Evolutionary conservation across 768 basidiomycete species (phyloP).

Genomic region (Boletus huronensis): DNA sequence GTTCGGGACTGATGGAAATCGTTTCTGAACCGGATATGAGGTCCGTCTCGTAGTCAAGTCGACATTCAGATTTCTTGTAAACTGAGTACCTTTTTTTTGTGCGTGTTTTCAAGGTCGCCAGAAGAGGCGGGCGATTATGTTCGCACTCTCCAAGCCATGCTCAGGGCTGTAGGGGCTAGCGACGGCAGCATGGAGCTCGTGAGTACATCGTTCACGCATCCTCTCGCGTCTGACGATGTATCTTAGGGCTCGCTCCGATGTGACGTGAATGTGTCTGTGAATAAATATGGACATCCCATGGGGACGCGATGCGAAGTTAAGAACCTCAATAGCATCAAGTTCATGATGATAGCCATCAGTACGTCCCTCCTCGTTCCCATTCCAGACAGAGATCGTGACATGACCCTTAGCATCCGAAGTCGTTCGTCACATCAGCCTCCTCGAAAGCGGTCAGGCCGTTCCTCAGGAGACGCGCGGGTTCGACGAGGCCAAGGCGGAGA

Average conservation of each 20-base stretch:
- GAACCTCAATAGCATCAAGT: constrained; percentile 89
- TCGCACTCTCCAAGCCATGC: constrained; percentile 70
- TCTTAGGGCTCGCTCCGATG: constrained; percentile 86
- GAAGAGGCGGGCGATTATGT: constrained; percentile 92
- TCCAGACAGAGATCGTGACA: background rate
- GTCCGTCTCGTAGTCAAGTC: constrained; percentile 27
- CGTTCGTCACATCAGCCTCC: constrained; percentile 66
- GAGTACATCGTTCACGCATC: constrained; percentile 9
- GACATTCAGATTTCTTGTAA: background rate
- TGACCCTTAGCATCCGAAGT: constrained; percentile 67
- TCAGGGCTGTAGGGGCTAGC: constrained; percentile 82
- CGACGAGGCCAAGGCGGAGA: constrained; percentile 76
- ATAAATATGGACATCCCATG: constrained; percentile 54
- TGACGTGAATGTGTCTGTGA: constrained; percentile 94
- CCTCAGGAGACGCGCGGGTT: constrained; percentile 90
- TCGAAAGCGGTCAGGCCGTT: constrained; percentile 44
- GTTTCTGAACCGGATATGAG: constrained; percentile 91
- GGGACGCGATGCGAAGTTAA: constrained; percentile 95
- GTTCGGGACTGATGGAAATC: constrained; percentile 89
- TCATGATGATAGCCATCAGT: constrained; percentile 86
- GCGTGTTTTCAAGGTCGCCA: constrained; percentile 48
- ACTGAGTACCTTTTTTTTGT: background rate
- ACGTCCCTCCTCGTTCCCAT: constrained; percentile 19
- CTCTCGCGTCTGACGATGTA: background rate
- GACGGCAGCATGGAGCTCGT: constrained; percentile 98